A percentile compares a stretch with the other conserved stretches of the same genome.
phyloP scores from a whole-genome alignment of 2,329 filamentous ascomycete species.

The Aureobasidium subglaciale region DNA sequence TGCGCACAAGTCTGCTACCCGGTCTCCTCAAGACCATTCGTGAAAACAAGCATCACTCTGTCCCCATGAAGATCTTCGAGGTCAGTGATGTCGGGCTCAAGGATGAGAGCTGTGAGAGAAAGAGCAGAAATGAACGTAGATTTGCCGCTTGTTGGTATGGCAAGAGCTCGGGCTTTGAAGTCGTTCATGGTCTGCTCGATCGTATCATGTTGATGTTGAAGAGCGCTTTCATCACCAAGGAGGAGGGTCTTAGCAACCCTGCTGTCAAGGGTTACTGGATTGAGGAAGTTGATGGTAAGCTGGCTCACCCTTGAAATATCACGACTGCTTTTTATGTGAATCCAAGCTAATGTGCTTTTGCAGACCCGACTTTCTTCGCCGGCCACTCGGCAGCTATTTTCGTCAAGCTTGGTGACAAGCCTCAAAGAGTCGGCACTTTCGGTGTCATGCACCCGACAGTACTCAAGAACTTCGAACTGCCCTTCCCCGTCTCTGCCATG shows the following conservation, averaged over 20 bases:
- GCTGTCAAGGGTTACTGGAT: slow-evolving; percentile 70
- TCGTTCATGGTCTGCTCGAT: slow-evolving; percentile 90
- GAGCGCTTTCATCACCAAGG: slow-evolving; percentile 68
- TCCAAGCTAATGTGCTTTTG: no score
- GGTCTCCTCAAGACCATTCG: slow-evolving; percentile 88
- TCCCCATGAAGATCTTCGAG: slow-evolving; percentile 91
- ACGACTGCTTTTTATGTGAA: no score
- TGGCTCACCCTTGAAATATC: no score
- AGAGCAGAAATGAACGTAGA: slow-evolving; percentile 85
- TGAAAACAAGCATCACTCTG: slow-evolving; percentile 81
- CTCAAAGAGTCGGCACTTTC: slow-evolving; percentile 75
- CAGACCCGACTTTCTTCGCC: slow-evolving; percentile 80
- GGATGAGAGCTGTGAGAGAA: slow-evolving; percentile 71
- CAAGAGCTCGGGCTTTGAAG: slow-evolving; percentile 88
- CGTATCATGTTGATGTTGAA: slow-evolving; percentile 88
- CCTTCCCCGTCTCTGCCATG: slow-evolving; percentile 79
- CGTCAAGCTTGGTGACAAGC: slow-evolving; percentile 64
- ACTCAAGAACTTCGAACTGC: slow-evolving; percentile 86
- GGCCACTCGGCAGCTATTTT: slow-evolving; percentile 84
- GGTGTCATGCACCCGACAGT: slow-evolving; percentile 91
- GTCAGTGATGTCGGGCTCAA: slow-evolving; percentile 89
- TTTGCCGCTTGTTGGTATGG: slow-evolving; percentile 96
- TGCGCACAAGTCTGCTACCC: slow-evolving; percentile 77
- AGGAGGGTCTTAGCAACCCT: slow-evolving; percentile 57
- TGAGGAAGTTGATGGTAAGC: slow-evolving; percentile 71